Evolutionary conservation across 2,329 filamentous ascomycete species (phyloP).

Genomic region (Fusarium sp.): DNA sequence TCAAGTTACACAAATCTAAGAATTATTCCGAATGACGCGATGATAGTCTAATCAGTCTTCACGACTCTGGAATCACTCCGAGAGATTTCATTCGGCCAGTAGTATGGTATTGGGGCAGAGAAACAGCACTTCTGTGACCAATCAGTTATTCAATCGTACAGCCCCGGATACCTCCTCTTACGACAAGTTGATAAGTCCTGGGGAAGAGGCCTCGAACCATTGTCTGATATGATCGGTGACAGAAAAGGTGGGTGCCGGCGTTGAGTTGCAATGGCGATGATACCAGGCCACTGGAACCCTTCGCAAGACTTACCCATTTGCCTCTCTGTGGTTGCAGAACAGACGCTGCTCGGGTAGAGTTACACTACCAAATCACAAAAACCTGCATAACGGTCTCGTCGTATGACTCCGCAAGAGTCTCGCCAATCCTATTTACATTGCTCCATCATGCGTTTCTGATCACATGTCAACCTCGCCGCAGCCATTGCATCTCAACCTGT

Average conservation of each 20-base stretch:
- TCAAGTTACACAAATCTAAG: not conserved
- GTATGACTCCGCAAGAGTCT: not conserved
- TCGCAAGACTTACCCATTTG: not conserved
- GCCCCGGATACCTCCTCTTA: accelerated
- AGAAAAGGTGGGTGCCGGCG: not conserved
- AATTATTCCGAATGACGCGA: not conserved
- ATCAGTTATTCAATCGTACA: not conserved
- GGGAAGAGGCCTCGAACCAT: not conserved
- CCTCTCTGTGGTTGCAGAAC: not conserved
- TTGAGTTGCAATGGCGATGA: not conserved
- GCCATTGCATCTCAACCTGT: not conserved
- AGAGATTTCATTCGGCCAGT: not conserved
- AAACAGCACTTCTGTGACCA: not conserved
- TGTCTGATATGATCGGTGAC: not conserved
- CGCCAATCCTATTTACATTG: not conserved
- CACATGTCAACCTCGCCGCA: not conserved
- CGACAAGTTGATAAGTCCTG: accelerated
- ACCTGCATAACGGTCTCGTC: not conserved
- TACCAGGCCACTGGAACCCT: not conserved
- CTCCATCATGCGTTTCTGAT: not conserved
- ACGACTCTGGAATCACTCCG: accelerated
- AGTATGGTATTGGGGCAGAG: accelerated
- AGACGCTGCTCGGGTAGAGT: not conserved
- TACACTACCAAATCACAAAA: not conserved
- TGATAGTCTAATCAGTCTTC: not conserved